Base-by-base conservation (phyloP, 495 filamentous ascomycete species). In the Neurospora sp. region DNA sequence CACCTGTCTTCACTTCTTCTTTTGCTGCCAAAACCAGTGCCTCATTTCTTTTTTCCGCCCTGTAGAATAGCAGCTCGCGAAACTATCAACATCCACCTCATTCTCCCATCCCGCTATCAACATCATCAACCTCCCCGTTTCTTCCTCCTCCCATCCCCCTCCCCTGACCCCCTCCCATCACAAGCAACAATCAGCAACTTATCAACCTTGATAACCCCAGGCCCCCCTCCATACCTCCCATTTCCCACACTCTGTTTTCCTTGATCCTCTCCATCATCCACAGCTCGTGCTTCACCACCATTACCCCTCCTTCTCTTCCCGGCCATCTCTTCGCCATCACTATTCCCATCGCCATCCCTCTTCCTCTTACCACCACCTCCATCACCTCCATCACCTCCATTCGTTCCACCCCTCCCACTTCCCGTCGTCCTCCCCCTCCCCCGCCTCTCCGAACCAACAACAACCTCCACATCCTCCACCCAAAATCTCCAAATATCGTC, bases 401-500 rank as follows among this genome's bases (percentile, higher is more conserved):
- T 20, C 27, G 31, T 35, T 65, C 10, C 41, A 20, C 18, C 18
- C 68, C 12, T 11, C 16, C 22, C 59, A 22, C 16, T 41, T 5
- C 2, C 39, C 39, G 39, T 31, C 11, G 69, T 14, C 44, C 9
- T 31, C 1, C 0, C 5, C 6, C 3, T 20, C 6, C 11, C 2
- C 3, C 14, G 8, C 14, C 3, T 61, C 44, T 59, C 12, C 20
- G 12, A 27, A 27, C 27, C 27, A 18, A 71, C 59, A 5, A 9
- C 59, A 38, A 71, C 16, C 14, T n/a, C 41, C 39, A 72, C 48
- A 31, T 72, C 20, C 39, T 41, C 61, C 53, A 69, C 53, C 22
- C 68, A n/a, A 6, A 72, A 69, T 4, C 1, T 68, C 71, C 71
- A 72, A 12, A 72, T 35, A 3, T 72, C 39, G 71, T 72, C 59